Evolutionary conservation across 1,139 yeast species (phyloP), one percentile per base, ranked within the genome.

Genomic region (Nakaseomyces delphensis): DNA sequence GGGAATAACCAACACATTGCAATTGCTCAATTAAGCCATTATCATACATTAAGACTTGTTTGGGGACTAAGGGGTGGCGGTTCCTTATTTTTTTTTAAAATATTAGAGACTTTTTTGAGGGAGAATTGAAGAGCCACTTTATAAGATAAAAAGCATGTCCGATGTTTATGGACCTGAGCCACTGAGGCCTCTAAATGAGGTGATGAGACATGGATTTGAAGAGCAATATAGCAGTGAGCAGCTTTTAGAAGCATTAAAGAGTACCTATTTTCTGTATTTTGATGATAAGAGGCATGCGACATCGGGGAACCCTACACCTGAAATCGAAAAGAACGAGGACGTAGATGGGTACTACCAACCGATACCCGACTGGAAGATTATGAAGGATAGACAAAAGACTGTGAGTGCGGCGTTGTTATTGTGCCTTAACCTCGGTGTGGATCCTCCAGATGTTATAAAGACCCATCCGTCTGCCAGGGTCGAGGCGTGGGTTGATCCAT

Each of bases 401-500:
- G 87, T 89, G n/a, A 79, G 85, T 46, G 98, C 97, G 0, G 96
- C 95, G 11, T 68, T 91, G 23, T 89, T 91, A 42, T 66, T 91
- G 40, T 91, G 99, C 60, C 69, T 91, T 36, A 91, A 93, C 58
- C 67, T 91, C 40, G 97, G 98, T 4, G 96, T 91, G 2, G 97
- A 91, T 52, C 98, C 99, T 3, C 98, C 99, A 1, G 98, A 93
- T 63, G 79, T 89, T 29, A 78, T 85, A 64, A 86, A 87, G 62
- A 87, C 97, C 0, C 89, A 84, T 49, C 97, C 96, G 0, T 85
- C 95, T 57, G 96, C 98, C 1, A 80, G 83, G 54, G 66, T 81
- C 36, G 98, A 93, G 65, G 84, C 96, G 1, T 89, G 96, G 89
- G 78, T 91, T 24, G 96, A 91, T 59, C 96, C 97, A 0, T 68